phyloP scores from a whole-genome alignment of 1,139 yeast genomes.

The Pichia sp. region DNA sequence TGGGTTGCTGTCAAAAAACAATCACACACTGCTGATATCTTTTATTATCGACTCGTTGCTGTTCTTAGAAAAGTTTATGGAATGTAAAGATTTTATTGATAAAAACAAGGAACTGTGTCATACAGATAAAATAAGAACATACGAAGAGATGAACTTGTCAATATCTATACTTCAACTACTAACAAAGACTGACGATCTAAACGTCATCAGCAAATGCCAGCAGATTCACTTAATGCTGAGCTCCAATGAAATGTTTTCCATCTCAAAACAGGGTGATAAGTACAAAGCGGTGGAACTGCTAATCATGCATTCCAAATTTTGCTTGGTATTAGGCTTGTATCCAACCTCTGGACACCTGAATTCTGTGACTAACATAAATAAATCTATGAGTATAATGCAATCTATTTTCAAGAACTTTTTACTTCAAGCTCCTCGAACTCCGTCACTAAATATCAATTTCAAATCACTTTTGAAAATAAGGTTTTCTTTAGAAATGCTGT shows the following conservation, averaged over 20 bases:
- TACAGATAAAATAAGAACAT: not conserved
- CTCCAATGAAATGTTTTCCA: conserved; percentile 9
- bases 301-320: conserved; percentile 37
- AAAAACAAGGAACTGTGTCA: not conserved
- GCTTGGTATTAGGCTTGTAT: conserved; percentile 32
- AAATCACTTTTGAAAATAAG: conserved; percentile 35
- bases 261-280: conserved; percentile 26
- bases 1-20: not conserved
- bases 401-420: conserved; percentile 41
- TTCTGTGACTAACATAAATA: conserved; percentile 34
- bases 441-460: conserved; percentile 12
- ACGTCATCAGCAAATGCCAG: not conserved
- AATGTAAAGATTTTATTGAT: not conserved
- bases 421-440: conserved; percentile 14
- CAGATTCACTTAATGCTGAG: not conserved
- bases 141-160: conserved; percentile 1
- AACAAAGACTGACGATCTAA: not conserved
- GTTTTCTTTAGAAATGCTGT: conserved; percentile 35
- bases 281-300: conserved; percentile 35
- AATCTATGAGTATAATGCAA: conserved; percentile 40
- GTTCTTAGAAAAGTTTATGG: not conserved
- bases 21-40: not conserved
- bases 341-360: conserved; percentile 22
- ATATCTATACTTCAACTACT: not conserved
- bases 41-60: conserved; percentile 1